phyloP scores from a whole-genome alignment of 2,329 filamentous ascomycete genomes.

The Cladophialophora exuberans region DNA sequence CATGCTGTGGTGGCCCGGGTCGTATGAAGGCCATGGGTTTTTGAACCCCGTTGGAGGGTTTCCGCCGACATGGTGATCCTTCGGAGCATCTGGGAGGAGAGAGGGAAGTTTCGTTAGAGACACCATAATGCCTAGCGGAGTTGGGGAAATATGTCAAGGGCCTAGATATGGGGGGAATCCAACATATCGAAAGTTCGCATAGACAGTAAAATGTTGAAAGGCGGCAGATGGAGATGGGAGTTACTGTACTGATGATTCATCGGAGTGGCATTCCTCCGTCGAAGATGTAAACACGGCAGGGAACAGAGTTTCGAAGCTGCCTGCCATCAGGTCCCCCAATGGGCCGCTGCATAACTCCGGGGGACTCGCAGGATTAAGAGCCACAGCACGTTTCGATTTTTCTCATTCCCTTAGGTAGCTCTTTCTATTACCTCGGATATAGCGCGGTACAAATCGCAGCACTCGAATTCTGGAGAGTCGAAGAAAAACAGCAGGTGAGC shows the following conservation, averaged over 20 bases:
- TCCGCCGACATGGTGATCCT: constrained; percentile 48
- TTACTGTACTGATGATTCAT: neutral
- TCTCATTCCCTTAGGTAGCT: neutral
- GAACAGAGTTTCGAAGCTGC: no score
- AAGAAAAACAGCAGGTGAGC: no score
- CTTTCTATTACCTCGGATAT: no score
- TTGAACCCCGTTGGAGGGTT: constrained; percentile 50
- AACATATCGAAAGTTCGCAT: neutral
- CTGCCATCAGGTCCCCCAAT: neutral
- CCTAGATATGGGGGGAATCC: neutral
- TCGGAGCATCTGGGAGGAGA: constrained; percentile 22
- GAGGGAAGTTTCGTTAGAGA: constrained; percentile 16
- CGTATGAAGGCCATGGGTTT: constrained; percentile 54
- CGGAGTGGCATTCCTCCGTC: neutral
- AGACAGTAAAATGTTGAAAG: neutral
- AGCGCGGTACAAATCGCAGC: no score
- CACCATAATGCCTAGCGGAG: constrained; percentile 4
- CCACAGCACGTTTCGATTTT: neutral
- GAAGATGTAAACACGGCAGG: no score
- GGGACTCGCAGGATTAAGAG: neutral
- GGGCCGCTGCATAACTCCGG: neutral
- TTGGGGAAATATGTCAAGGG: neutral
- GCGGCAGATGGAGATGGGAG: neutral
- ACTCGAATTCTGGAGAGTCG: no score
- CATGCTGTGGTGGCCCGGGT: constrained; percentile 8